phyloP scores from a whole-genome alignment of 176 grass and related monocot genomes.

The Triticum urartu region DNA sequence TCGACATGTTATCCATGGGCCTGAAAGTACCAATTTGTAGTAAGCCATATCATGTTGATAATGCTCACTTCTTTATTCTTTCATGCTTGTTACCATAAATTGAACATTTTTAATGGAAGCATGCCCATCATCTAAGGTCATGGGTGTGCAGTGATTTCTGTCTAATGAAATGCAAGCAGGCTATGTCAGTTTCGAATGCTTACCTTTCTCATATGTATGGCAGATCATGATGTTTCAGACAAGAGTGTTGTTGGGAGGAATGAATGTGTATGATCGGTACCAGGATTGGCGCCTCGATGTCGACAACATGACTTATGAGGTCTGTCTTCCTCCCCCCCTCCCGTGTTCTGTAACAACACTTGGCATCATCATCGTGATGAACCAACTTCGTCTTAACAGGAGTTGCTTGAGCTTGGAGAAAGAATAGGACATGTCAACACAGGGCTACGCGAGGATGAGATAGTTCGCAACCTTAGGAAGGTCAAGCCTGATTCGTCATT shows the following conservation, averaged over 20 bases:
- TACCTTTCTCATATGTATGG: not conserved
- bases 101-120: not conserved
- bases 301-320: constrained; percentile 97
- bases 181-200: not conserved
- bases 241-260: constrained; percentile 80
- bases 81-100: not conserved
- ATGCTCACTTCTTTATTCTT: not conserved
- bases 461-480: constrained; percentile 53
- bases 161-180: not conserved
- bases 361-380: not conserved
- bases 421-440: constrained; percentile 91
- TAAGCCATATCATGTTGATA: not conserved
- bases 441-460: constrained; percentile 91
- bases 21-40: not conserved
- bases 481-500: constrained; percentile 52
- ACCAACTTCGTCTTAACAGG: constrained; percentile 38
- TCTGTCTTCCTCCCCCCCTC: not conserved
- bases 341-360: not conserved
- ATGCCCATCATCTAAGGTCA: not conserved
- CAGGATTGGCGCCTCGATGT: constrained; percentile 93
- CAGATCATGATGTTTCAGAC: constrained; percentile 99
- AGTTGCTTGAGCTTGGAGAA: constrained; percentile 87
- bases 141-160: not conserved
- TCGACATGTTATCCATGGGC: not conserved
- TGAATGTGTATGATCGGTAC: constrained; percentile 69